Conservation (phyloP, 192 early-diverging fungal species). For the Diversispora eburnea region DNA sequence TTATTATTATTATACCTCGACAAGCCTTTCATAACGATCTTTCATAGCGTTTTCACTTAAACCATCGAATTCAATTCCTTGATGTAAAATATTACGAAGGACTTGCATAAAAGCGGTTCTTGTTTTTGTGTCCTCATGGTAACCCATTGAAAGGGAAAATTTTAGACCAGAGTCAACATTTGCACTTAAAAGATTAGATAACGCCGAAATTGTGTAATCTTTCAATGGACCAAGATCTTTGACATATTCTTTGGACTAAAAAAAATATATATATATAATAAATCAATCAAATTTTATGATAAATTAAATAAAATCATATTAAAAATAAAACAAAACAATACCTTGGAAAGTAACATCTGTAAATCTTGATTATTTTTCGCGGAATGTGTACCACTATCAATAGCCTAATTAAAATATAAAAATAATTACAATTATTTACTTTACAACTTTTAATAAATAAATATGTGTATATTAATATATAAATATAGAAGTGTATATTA, state of each 20-base stretch:
- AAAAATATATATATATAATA: not conserved
- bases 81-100: conserved; percentile 82
- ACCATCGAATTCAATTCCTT: conserved; percentile 77
- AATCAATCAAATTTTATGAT: not conserved
- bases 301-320: not conserved
- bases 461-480: not conserved
- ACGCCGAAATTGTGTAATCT: conserved; percentile 78
- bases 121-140: conserved; percentile 87
- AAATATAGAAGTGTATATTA: not conserved
- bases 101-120: conserved; percentile 92
- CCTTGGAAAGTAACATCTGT: conserved; percentile 32
- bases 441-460: not conserved
- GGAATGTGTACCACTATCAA: conserved; percentile 23
- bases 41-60: conserved; percentile 70
- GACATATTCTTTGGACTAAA: conserved; percentile 52
- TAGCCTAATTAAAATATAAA: conserved; percentile 3
- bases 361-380: conserved; percentile 31
- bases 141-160: conserved; percentile 84
- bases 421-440: not conserved
- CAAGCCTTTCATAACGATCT: conserved; percentile 73
- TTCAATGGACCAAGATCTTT: conserved; percentile 68
- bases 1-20: conserved; percentile 50
- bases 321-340: not conserved
- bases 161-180: conserved; percentile 92
- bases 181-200: conserved; percentile 85